These are phyloP conservation scores for Periconia digitata DNA, from an alignment of 2,329 filamentous ascomycete species.

Conservation along the genomic window DNA sequence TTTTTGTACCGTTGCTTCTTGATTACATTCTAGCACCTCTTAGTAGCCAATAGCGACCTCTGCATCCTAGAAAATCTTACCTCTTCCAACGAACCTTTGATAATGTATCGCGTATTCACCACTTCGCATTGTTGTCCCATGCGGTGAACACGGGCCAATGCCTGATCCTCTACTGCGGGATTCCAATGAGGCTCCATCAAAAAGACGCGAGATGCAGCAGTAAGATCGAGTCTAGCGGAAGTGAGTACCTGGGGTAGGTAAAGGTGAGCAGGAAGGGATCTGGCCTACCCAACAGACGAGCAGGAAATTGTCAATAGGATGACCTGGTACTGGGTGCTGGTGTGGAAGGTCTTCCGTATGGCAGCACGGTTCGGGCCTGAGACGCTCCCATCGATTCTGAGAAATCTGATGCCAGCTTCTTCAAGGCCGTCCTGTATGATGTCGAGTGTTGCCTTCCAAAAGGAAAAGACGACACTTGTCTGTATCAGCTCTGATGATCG, in stretches of 20 bases:
- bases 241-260: not conserved
- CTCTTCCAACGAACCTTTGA: conserved; percentile 45
- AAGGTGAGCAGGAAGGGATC: not conserved
- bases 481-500: too few relatives aligned
- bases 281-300: conserved; percentile 53
- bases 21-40: too few relatives aligned
- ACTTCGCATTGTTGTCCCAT: conserved; percentile 25
- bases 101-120: conserved; percentile 41
- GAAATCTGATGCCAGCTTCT: conserved; percentile 31
- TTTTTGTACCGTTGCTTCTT: too few relatives aligned
- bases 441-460: conserved; percentile 53
- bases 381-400: conserved; percentile 53
- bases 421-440: conserved; percentile 46
- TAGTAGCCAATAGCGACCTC: too few relatives aligned
- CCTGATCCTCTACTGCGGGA: conserved; percentile 48
- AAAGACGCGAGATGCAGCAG: conserved; percentile 50
- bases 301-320: conserved; percentile 54
- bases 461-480: conserved; percentile 54
- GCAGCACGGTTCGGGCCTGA: conserved; percentile 44
- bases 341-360: conserved; percentile 45
- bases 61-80: conserved; percentile 1
- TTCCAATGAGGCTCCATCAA: conserved; percentile 57
- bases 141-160: conserved; percentile 30
- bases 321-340: conserved; percentile 41
- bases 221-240: conserved; percentile 50